Conservation (phyloP, 2,329 filamentous ascomycete species). For the Scedosporium boydii region DNA sequence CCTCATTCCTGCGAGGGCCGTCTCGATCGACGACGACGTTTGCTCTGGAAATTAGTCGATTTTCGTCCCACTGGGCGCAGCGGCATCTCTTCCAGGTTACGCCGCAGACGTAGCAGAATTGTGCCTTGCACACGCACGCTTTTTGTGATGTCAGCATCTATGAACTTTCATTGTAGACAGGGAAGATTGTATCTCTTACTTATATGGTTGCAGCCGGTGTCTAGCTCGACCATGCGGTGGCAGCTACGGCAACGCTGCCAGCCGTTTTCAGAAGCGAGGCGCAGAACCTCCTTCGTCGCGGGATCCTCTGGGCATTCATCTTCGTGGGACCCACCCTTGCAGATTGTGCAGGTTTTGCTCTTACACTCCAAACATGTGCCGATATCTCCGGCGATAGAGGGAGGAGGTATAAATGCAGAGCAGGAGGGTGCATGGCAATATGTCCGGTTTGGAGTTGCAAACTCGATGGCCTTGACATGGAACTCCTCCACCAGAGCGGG, state of each 20-base stretch:
- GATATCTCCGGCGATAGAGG: conserved; percentile 19
- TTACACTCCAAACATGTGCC: conserved; percentile 34
- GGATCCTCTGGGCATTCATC: conserved; percentile 38
- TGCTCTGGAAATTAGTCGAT: conserved; percentile 20
- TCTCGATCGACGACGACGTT: conserved; percentile 20
- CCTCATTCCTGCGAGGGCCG: background rate
- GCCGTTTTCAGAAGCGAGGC: conserved; percentile 27
- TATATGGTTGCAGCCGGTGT: conserved; percentile 46
- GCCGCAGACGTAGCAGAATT: conserved; percentile 42
- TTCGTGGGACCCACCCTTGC: conserved; percentile 35
- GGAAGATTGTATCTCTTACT: conserved; percentile 41
- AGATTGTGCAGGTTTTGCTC: conserved; percentile 35
- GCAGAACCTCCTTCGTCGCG: conserved; percentile 26
- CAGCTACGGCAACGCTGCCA: conserved; percentile 45
- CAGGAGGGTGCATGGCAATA: conserved; percentile 40
- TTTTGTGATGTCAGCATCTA: conserved; percentile 26
- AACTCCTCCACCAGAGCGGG: conserved; percentile 24
- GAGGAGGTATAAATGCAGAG: conserved; percentile 32
- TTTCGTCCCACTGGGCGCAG: conserved; percentile 29
- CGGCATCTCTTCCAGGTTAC: conserved; percentile 27
- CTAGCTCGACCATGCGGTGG: conserved; percentile 35
- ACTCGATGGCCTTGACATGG: conserved; percentile 36
- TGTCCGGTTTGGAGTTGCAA: conserved; percentile 32
- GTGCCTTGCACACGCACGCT: conserved; percentile 33
- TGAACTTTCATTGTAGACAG: conserved; percentile 20